Evolutionary conservation across 1,284 basidiomycete species (phyloP).

Genomic region (Sphaerobolus stellatus): DNA sequence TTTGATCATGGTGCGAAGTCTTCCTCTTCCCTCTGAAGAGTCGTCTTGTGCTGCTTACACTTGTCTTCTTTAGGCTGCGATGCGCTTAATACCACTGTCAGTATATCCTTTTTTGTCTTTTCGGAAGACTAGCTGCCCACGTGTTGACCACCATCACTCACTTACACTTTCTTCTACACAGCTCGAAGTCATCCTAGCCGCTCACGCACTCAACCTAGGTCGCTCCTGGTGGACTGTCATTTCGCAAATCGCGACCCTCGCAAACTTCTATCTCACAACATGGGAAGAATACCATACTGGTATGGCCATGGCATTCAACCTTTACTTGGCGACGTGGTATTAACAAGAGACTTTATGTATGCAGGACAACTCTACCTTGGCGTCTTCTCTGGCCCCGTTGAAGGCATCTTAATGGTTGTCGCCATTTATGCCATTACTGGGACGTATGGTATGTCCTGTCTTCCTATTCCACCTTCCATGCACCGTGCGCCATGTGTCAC

Average conservation of each 20-base stretch:
- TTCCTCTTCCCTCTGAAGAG: constrained; percentile 20
- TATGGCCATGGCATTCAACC: constrained; percentile 25
- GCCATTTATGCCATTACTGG: constrained; percentile 79
- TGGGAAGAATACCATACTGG: constrained; percentile 99
- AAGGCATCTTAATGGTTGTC: constrained; percentile 90
- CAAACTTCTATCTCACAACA: constrained; percentile 94
- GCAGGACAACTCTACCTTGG: constrained; percentile 83
- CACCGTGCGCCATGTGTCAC: neutral
- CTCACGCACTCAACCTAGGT: constrained; percentile 88
- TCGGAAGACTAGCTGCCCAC: neutral
- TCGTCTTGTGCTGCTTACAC: neutral
- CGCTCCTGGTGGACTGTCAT: constrained; percentile 96
- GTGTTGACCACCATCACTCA: neutral
- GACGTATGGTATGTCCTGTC: constrained; percentile 53
- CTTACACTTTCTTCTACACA: constrained; percentile 31
- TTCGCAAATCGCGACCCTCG: constrained; percentile 81
- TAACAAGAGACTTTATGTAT: neutral
- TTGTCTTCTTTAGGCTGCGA: constrained; percentile 60
- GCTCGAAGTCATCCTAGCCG: constrained; percentile 81
- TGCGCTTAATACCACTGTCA: constrained; percentile 91
- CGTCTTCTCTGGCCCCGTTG: constrained; percentile 94
- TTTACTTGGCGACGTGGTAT: neutral
- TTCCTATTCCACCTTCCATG: too few species aligned
- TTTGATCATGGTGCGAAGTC: constrained; percentile 84
- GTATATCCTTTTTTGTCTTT: constrained; percentile 18